phyloP scores from a whole-genome alignment of 179 eudicot genomes.

The Amaranthus tricolor region DNA sequence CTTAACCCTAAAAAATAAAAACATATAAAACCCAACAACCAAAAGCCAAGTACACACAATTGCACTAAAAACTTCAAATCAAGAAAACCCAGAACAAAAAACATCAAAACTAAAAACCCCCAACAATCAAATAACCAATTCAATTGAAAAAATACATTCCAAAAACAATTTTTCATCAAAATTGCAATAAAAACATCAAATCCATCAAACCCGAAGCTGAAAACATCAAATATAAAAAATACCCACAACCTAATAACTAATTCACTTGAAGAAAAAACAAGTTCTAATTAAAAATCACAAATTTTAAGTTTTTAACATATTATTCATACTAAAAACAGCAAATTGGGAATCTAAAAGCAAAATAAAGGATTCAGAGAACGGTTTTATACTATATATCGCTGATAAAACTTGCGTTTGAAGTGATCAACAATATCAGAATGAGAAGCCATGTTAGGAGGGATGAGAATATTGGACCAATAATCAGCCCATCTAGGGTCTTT shows the following conservation, averaged over 20 bases:
- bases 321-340: not conserved
- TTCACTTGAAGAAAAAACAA: not conserved
- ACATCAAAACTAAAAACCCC: not conserved
- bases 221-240: not conserved
- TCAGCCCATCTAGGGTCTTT: slow-evolving; percentile 79
- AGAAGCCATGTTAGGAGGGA: slow-evolving; percentile 88
- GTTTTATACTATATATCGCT: slow-evolving; percentile 67
- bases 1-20: not conserved
- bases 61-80: not conserved
- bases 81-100: not conserved
- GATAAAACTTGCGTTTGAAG: slow-evolving; percentile 92
- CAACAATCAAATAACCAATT: not conserved
- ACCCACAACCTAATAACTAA: not conserved
- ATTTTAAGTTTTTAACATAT: not conserved
- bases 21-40: slow-evolving; percentile 13
- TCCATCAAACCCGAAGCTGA: not conserved
- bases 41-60: not conserved
- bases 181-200: not conserved
- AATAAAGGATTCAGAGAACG: not conserved
- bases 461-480: slow-evolving; percentile 88
- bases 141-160: not conserved
- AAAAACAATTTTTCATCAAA: not conserved
- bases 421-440: slow-evolving; percentile 67
- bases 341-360: not conserved
- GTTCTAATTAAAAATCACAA: not conserved